Base-by-base conservation (phyloP, 768 basidiomycete genomes). In the Asterophora parasitica region DNA sequence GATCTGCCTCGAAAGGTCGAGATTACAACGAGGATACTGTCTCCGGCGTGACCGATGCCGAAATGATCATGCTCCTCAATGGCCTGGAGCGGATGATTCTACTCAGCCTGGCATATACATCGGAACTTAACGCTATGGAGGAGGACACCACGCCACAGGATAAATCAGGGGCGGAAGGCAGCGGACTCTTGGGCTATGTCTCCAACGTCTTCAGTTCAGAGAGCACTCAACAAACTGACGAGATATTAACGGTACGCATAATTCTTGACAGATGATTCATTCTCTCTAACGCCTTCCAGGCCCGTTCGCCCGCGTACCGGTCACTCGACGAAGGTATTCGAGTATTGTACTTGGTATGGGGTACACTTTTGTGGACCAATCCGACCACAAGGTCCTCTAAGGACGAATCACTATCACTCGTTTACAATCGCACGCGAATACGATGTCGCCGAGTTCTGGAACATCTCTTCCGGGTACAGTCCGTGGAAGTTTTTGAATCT, bases 131-230 rank as follows among this genome's bases (percentile, higher is more conserved):
- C 27, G 66, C 69, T 7, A 65, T 71, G 1, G 82, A 85, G 13
- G 85, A 86, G 13, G 87, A 88, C 7, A 65, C 67, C 11, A 57
- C 64, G 10, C 56, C 60, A 0, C 59, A 71, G 13, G 89, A 83
- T 54, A 88, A 80, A 56, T 56, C 62, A 17, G 70, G 65, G 2
- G 61, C 71, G 13, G 82, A 84, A 53, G 71, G 72, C 7, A 74
- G 77, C 59, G 85, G 93, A 1, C 66, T 98, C 9, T 72, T 97
- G 0, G 92, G 93, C 7, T 88, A 92, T 58, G 85, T 99, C 43
- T 93, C 92, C 1, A 89, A 82, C 46, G 94, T 97, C 2, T 94
- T 99, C 59, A 79, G 86, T 34, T 81, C 82, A 0, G 89, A 92
- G n/a, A 75, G 69, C 30, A 58, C 67, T 7, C 65, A 73, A 9